phyloP scores from a whole-genome alignment of 257 asterid species.

The Petunia axillaris region DNA sequence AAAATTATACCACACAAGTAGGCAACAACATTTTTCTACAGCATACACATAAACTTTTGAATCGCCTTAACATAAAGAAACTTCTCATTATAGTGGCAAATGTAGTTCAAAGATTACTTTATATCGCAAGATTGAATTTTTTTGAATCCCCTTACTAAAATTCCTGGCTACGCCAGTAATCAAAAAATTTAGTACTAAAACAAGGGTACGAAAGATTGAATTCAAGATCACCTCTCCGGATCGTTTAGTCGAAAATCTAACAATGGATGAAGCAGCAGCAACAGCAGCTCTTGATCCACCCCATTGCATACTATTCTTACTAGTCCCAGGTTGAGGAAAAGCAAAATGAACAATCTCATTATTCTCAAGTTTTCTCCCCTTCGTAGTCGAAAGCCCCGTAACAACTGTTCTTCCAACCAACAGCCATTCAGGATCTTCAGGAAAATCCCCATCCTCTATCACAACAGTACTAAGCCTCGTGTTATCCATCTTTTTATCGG shows the following conservation, averaged over 20 bases:
- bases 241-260: slow-evolving; percentile 80
- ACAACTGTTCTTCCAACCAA: slow-evolving; percentile 76
- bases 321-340: slow-evolving; percentile 48
- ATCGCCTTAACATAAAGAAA: too few relatives aligned
- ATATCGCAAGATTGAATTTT: too few relatives aligned
- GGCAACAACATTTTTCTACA: too few relatives aligned
- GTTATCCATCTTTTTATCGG: slow-evolving; percentile 32
- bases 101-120: too few relatives aligned
- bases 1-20: too few relatives aligned
- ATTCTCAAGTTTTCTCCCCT: slow-evolving; percentile 73
- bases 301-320: slow-evolving; percentile 38
- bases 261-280: slow-evolving; percentile 49
- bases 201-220: neutral
- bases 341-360: slow-evolving; percentile 83
- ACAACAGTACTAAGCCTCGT: slow-evolving; percentile 47
- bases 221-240: slow-evolving; percentile 62
- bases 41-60: too few relatives aligned
- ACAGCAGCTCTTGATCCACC: slow-evolving; percentile 49
- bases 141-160: neutral
- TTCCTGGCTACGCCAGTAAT: neutral
- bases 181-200: neutral
- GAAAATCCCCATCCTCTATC: slow-evolving; percentile 82
- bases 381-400: slow-evolving; percentile 76
- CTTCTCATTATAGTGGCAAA: too few relatives aligned
- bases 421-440: slow-evolving; percentile 73